Conservation (phyloP, 2,329 filamentous ascomycete genomes). For the Conoideocrella luteorostrata region DNA sequence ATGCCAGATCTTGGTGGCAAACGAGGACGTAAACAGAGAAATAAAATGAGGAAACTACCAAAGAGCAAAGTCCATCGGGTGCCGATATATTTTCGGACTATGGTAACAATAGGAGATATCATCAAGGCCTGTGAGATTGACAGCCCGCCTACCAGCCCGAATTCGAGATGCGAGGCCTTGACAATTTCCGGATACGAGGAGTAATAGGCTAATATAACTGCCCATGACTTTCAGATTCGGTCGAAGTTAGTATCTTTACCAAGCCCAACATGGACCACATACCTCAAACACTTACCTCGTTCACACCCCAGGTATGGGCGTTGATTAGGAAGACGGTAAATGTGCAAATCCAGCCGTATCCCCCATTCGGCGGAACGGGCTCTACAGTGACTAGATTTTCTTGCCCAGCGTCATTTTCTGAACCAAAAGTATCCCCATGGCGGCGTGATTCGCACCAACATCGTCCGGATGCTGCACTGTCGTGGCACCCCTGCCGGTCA, state of each 20-base stretch:
- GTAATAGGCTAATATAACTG: constrained; percentile 52
- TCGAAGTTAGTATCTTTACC: not conserved
- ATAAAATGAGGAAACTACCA: constrained; percentile 45
- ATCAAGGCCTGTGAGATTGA: constrained; percentile 39
- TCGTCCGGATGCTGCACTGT: too few species aligned
- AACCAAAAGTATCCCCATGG: too few species aligned
- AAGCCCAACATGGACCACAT: not conserved
- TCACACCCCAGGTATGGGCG: constrained; percentile 34
- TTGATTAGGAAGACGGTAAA: constrained; percentile 26
- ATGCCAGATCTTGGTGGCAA: constrained; percentile 50
- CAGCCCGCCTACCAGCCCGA: constrained; percentile 54
- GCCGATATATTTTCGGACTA: constrained; percentile 23
- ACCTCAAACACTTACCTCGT: constrained; percentile 19
- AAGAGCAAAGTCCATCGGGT: constrained; percentile 37
- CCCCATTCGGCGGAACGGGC: constrained; percentile 34
- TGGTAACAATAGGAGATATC: constrained; percentile 32
- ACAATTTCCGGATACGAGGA: constrained; percentile 44
- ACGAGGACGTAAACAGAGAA: constrained; percentile 46
- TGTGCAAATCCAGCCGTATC: constrained; percentile 39
- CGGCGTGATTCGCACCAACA: too few species aligned
- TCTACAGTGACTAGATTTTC: too few species aligned
- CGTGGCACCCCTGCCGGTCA: too few species aligned
- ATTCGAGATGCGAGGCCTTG: constrained; percentile 45
- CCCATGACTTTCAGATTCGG: constrained; percentile 41
- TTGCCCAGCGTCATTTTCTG: too few species aligned